Evolutionary conservation across 1,284 basidiomycete genomes (phyloP).

Genomic region (Cryptococcus sp.): DNA sequence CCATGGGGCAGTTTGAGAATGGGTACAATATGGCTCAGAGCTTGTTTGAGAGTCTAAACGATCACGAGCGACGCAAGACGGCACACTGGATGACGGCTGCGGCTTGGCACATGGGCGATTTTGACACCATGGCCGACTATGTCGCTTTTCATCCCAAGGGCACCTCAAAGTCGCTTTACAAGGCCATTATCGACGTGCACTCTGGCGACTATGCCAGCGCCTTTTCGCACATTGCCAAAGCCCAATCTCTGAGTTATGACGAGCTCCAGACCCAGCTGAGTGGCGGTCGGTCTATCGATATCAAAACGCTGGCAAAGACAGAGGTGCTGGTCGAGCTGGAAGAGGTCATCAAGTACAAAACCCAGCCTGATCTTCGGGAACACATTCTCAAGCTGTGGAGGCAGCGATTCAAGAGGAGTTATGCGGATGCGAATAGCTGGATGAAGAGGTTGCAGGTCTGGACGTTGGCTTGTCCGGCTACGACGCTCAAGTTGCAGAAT

Average conservation of each 20-base stretch:
- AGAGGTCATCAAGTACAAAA: conserved; percentile 39
- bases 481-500: conserved; percentile 23
- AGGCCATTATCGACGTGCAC: conserved; percentile 41
- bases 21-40: conserved; percentile 32
- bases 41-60: conserved; percentile 32
- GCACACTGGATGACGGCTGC: conserved; percentile 38
- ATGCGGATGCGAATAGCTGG: conserved; percentile 38
- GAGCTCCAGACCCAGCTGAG: conserved; percentile 33
- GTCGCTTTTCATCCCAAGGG: conserved; percentile 40
- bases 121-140: conserved; percentile 38
- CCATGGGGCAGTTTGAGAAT: conserved; percentile 29
- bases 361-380: conserved; percentile 28
- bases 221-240: conserved; percentile 37
- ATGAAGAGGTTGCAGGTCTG: conserved; percentile 36
- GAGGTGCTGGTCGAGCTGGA: conserved; percentile 38
- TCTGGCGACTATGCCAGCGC: conserved; percentile 31
- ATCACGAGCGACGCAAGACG: conserved; percentile 30
- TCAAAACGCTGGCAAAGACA: conserved; percentile 37
- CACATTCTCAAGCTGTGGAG: conserved; percentile 25
- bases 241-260: conserved; percentile 36
- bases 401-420: conserved; percentile 31
- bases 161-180: conserved; percentile 40
- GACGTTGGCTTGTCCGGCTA: conserved; percentile 32
- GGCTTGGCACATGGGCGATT: conserved; percentile 42
- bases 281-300: conserved; percentile 26